phyloP scores from a whole-genome alignment of 1,284 basidiomycete species.

The Volvariella surrecta region DNA sequence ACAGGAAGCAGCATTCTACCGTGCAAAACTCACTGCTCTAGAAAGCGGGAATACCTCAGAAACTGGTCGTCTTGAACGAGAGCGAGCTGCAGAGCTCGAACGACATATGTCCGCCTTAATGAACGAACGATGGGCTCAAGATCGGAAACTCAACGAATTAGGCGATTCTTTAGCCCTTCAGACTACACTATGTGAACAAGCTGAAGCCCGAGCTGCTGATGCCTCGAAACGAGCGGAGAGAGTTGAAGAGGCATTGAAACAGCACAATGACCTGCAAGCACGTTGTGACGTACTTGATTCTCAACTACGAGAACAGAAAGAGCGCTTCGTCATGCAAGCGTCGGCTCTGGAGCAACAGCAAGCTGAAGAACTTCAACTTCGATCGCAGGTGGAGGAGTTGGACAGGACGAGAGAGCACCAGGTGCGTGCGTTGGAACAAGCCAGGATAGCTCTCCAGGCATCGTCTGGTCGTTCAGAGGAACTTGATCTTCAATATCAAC shows the following conservation, averaged over 20 bases:
- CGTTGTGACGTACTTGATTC: conserved; percentile 56
- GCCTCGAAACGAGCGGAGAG: conserved; percentile 76
- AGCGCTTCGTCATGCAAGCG: conserved; percentile 67
- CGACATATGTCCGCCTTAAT: conserved; percentile 62
- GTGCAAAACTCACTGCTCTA: conserved; percentile 84
- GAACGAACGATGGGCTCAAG: conserved; percentile 58
- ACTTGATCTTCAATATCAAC: conserved; percentile 69
- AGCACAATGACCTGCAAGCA: conserved; percentile 70
- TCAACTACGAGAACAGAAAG: conserved; percentile 71
- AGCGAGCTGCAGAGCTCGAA: conserved; percentile 79
- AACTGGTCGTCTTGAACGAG: conserved; percentile 66
- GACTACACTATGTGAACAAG: conserved; percentile 69
- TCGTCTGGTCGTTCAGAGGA: conserved; percentile 77
- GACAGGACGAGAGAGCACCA: conserved; percentile 71
- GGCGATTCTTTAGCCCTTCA: conserved; percentile 69
- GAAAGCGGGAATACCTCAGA: conserved; percentile 70
- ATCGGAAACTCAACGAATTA: conserved; percentile 68
- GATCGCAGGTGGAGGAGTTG: conserved; percentile 68
- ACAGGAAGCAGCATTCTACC: conserved; percentile 95
- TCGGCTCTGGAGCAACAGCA: conserved; percentile 75
- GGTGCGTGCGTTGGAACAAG: conserved; percentile 79
- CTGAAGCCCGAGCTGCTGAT: conserved; percentile 77
- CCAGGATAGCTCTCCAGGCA: conserved; percentile 69
- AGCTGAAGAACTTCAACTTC: conserved; percentile 65
- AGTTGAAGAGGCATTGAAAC: conserved; percentile 69